A percentile compares a stretch with the other conserved stretches of the same genome.
Conservation (phyloP, 495 filamentous ascomycete species). For the Penicillium longicatenatum region DNA sequence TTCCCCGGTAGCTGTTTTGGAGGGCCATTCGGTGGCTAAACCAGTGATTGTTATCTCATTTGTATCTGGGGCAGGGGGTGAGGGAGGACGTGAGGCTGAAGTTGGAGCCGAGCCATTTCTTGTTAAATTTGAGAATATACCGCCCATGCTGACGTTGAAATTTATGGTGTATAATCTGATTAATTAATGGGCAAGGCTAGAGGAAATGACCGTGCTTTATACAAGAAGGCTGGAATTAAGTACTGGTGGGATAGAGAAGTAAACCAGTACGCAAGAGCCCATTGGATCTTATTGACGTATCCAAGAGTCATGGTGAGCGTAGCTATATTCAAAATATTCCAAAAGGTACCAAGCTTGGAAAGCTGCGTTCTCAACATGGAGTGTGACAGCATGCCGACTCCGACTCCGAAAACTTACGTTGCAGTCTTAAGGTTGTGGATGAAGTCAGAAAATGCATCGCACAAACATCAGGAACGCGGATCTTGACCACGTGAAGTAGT, state of each 20-base stretch:
- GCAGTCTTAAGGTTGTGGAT: neutral
- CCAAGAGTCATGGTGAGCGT: neutral
- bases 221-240: neutral
- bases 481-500: too few species aligned
- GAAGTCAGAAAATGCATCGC: neutral
- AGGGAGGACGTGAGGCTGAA: neutral
- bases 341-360: neutral
- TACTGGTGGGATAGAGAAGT: neutral
- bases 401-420: neutral
- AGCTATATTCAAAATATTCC: neutral
- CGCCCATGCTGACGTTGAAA: slow-evolving; percentile 1
- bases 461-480: neutral
- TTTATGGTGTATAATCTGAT: neutral
- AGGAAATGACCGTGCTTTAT: neutral
- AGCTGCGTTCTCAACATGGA: neutral
- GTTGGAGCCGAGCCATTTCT: neutral
- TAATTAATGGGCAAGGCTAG: neutral
- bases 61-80: neutral
- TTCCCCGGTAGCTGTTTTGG: neutral
- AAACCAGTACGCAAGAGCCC: too few species aligned
- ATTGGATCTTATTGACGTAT: neutral
- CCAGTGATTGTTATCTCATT: slow-evolving; percentile 1
- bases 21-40: neutral
- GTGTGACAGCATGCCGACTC: neutral
- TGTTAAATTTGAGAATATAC: neutral